Evolutionary conservation across 208 protist genomes (phyloP).

Genomic region (Novymonas esmeraldas): DNA sequence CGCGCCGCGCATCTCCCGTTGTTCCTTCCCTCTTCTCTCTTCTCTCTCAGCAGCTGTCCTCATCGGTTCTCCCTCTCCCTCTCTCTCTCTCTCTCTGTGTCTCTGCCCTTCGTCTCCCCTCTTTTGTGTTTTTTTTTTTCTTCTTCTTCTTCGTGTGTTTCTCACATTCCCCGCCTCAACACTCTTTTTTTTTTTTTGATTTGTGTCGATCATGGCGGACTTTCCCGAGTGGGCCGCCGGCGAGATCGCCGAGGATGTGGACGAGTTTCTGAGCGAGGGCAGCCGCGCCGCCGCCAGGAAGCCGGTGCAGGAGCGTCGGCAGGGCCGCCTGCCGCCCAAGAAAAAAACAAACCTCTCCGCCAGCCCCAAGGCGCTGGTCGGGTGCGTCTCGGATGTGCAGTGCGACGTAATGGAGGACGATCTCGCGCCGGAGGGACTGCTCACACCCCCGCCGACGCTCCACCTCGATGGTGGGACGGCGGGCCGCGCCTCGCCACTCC

Average conservation of each 20-base stretch:
- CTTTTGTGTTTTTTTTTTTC: neutral
- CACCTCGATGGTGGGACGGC: too few relatives aligned
- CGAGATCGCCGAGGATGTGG: constrained; percentile 52
- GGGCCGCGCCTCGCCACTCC: too few relatives aligned
- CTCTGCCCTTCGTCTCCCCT: too few relatives aligned
- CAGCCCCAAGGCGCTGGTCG: constrained; percentile 17
- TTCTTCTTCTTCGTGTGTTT: neutral
- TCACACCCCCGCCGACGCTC: too few relatives aligned
- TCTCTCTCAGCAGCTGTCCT: too few relatives aligned
- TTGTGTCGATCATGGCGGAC: neutral
- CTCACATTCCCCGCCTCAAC: neutral
- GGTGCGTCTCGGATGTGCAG: constrained; percentile 14
- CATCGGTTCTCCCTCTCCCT: neutral
- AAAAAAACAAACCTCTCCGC: constrained; percentile 3
- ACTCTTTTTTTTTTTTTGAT: neutral
- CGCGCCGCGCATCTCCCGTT: neutral
- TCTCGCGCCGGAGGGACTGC: neutral
- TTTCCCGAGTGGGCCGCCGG: constrained; percentile 31
- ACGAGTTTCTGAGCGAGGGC: constrained; percentile 34
- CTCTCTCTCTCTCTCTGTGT: neutral
- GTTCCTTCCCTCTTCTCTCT: neutral
- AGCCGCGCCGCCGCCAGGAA: constrained; percentile 20
- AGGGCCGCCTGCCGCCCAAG: constrained; percentile 36
- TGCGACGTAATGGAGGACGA: constrained; percentile 37
- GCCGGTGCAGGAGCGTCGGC: constrained; percentile 8